These are phyloP conservation scores for Fraxinus americana DNA, from an alignment of 257 asterid genomes.

Conservation along the genomic window DNA sequence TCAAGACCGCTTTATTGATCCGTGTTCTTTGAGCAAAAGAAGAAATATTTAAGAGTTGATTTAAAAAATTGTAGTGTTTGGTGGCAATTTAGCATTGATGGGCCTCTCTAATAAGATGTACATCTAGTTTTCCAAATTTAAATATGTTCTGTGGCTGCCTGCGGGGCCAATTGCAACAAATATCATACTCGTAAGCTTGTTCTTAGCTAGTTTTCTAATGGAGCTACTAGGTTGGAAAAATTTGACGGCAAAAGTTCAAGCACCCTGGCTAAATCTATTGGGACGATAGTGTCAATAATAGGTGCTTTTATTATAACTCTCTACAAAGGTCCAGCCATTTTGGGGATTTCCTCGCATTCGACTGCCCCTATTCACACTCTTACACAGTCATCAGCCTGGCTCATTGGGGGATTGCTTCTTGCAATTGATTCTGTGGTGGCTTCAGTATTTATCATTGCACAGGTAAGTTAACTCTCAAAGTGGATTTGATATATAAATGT, in stretches of 20 bases:
- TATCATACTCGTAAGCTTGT: too few relatives aligned
- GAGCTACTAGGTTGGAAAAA: constrained; percentile 52
- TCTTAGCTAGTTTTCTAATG: neutral
- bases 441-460: constrained; percentile 55
- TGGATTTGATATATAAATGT: neutral
- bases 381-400: constrained; percentile 49
- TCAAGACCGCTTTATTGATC: neutral
- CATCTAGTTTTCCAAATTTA: neutral
- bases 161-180: too few relatives aligned
- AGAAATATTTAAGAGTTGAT: too few relatives aligned
- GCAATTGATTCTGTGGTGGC: constrained; percentile 43
- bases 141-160: neutral
- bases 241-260: constrained; percentile 39
- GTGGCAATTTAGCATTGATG: neutral
- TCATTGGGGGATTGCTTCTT: constrained; percentile 60
- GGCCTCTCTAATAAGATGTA: neutral
- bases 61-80: neutral
- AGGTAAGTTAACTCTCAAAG: constrained; percentile 34
- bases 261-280: constrained; percentile 49
- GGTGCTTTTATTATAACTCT: constrained; percentile 63
- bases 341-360: constrained; percentile 29
- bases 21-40: neutral
- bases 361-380: constrained; percentile 26
- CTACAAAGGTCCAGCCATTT: constrained; percentile 54
- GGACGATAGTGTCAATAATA: constrained; percentile 46